Evolutionary conservation across 2,329 filamentous ascomycete species (phyloP).

Genomic region (Thelonectria discophora): DNA sequence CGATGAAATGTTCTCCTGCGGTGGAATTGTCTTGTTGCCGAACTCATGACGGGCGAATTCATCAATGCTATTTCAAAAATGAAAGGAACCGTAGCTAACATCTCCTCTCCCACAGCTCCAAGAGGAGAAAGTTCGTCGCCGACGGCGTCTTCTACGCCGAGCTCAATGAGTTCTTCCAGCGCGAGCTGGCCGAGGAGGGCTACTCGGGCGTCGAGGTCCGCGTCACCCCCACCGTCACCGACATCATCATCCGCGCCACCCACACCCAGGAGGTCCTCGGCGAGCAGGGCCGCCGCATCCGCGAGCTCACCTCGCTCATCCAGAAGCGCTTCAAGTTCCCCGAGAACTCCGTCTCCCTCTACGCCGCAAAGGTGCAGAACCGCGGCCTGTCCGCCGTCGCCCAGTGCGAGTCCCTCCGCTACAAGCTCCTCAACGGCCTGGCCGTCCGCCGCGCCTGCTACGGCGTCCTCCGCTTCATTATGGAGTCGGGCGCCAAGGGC

Average conservation of each 20-base stretch:
- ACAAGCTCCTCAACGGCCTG: conserved; percentile 99
- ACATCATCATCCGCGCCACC: conserved; percentile 99
- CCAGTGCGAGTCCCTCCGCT: conserved; percentile 99
- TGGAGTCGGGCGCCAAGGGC: conserved; percentile 99
- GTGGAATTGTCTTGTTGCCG: neutral
- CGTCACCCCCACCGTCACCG: conserved; percentile 99
- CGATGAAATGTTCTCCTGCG: conserved; percentile 3
- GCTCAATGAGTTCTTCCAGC: conserved; percentile 99
- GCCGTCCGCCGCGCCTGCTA: conserved; percentile 99
- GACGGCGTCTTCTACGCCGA: conserved; percentile 99
- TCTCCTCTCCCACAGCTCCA: conserved; percentile 67
- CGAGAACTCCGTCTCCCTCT: conserved; percentile 99
- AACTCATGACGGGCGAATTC: conserved; percentile 9
- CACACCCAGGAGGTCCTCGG: conserved; percentile 99
- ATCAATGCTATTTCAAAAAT: conserved; percentile 1
- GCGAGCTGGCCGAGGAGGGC: conserved; percentile 99
- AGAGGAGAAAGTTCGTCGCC: conserved; percentile 93
- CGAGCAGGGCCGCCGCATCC: conserved; percentile 99
- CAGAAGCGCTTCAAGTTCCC: conserved; percentile 99
- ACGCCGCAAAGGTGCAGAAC: conserved; percentile 99
- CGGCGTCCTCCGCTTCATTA: conserved; percentile 99
- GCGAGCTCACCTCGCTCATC: conserved; percentile 99
- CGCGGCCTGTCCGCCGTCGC: conserved; percentile 99
- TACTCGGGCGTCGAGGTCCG: conserved; percentile 99
- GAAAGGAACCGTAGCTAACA: conserved; percentile 32